Conservation (phyloP, 495 filamentous ascomycete genomes). For the Usnea hakonensis region DNA sequence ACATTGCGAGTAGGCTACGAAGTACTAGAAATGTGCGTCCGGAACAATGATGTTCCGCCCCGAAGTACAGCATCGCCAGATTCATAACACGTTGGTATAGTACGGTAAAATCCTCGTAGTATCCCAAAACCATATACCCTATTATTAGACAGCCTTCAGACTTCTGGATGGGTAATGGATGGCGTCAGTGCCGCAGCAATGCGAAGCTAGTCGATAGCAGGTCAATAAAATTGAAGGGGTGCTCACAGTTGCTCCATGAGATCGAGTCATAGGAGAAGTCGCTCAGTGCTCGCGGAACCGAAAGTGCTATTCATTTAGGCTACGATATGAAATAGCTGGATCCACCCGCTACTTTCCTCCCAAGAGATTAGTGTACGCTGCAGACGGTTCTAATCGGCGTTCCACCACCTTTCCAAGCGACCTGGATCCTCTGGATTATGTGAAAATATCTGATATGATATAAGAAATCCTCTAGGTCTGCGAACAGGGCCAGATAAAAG, state of each 20-base stretch:
- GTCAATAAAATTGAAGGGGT: not conserved
- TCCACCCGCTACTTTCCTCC: not conserved
- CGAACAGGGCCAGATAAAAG: no score
- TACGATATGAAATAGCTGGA: not conserved
- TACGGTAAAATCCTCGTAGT: not conserved
- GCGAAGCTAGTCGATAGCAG: not conserved
- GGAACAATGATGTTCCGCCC: no score
- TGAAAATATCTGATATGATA: no score
- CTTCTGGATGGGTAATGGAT: constrained; percentile 21
- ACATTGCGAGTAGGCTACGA: no score
- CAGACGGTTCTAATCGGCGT: no score
- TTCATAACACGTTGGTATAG: not conserved
- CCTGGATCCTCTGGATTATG: no score
- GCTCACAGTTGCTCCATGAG: not conserved
- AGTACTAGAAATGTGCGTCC: no score
- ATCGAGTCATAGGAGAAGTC: not conserved
- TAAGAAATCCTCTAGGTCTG: no score
- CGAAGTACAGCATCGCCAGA: no score
- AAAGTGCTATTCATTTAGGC: not conserved
- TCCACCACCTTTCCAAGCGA: no score
- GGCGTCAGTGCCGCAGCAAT: constrained; percentile 28
- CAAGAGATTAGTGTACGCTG: not conserved
- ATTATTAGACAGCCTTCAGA: not conserved
- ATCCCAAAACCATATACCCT: not conserved
- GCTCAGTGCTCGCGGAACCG: not conserved